Evolutionary conservation across 2,329 filamentous ascomycete genomes (phyloP).

Genomic region (Penicillium sp.): DNA sequence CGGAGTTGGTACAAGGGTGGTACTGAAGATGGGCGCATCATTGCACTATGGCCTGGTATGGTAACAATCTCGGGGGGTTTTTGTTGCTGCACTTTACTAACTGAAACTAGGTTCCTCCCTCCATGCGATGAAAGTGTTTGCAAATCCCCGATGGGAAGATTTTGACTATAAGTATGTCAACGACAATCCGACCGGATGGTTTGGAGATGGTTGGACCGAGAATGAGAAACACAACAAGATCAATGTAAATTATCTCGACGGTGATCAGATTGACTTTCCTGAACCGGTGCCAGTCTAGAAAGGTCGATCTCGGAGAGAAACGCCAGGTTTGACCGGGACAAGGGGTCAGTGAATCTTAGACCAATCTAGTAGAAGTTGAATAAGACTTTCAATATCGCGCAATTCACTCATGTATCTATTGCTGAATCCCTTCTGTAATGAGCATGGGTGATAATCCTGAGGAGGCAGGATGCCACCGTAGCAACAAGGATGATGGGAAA

Average conservation of each 20-base stretch:
- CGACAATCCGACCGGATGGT: conserved; percentile 37
- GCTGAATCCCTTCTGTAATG: background rate
- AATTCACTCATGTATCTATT: background rate
- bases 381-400: background rate
- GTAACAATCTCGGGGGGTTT: background rate
- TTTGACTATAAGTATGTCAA: conserved; percentile 44
- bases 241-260: conserved; percentile 42
- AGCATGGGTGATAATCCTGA: background rate
- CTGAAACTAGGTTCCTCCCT: conserved; percentile 37
- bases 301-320: background rate
- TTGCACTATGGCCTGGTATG: conserved; percentile 42
- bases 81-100: conserved; percentile 5
- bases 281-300: background rate
- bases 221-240: conserved; percentile 38
- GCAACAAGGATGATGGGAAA: background rate
- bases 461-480: background rate
- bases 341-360: background rate
- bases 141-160: conserved; percentile 45
- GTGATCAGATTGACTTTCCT: conserved; percentile 43
- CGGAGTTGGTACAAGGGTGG: conserved; percentile 47
- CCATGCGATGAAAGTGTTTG: conserved; percentile 42
- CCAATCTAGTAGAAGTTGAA: background rate
- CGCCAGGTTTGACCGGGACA: background rate
- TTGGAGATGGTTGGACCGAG: conserved; percentile 42
- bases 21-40: conserved; percentile 35